These are phyloP conservation scores for Torulaspora delbrueckii DNA, from an alignment of 805 yeast species.

Conservation along the genomic window DNA sequence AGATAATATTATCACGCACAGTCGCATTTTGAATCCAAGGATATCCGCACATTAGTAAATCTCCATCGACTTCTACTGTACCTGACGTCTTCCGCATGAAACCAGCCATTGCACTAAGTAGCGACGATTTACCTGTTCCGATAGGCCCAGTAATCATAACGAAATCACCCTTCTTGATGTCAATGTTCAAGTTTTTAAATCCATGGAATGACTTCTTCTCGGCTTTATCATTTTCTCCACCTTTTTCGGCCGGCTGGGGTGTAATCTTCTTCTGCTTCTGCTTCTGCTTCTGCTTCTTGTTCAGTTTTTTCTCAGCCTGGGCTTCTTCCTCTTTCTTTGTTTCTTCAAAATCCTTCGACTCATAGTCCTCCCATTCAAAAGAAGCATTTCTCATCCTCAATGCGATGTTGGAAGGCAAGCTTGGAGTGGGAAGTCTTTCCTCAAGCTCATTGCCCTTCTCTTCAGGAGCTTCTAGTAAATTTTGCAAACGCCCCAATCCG, in stretches of 20 bases:
- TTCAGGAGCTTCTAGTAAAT: constrained; percentile 45
- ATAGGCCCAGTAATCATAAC: constrained; percentile 58
- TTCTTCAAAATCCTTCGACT: constrained; percentile 30
- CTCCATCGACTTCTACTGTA: constrained; percentile 47
- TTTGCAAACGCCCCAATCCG: constrained; percentile 55
- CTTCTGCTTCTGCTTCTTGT: background rate
- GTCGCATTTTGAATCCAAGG: constrained; percentile 87
- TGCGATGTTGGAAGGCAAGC: constrained; percentile 37
- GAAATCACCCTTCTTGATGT: constrained; percentile 60
- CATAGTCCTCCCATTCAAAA: constrained; percentile 64
- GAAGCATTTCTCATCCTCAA: constrained; percentile 48
- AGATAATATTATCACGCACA: constrained; percentile 65
- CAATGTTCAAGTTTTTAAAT: constrained; percentile 47
- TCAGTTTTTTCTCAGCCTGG: constrained; percentile 19
- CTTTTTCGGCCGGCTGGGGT: background rate
- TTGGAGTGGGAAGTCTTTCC: constrained; percentile 17
- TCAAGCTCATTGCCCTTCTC: constrained; percentile 20
- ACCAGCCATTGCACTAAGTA: constrained; percentile 67
- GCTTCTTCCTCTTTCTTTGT: constrained; percentile 27
- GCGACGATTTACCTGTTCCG: constrained; percentile 77
- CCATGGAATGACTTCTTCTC: constrained; percentile 39
- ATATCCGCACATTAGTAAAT: constrained; percentile 50
- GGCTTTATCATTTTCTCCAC: constrained; percentile 1
- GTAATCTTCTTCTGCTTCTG: background rate
- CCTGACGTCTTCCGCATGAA: constrained; percentile 59